Percentiles rank a stretch among this genome's conserved stretches.
These are phyloP conservation scores for Dipodascopsis tothii DNA, from an alignment of 805 yeast species.

Conservation along the genomic window DNA sequence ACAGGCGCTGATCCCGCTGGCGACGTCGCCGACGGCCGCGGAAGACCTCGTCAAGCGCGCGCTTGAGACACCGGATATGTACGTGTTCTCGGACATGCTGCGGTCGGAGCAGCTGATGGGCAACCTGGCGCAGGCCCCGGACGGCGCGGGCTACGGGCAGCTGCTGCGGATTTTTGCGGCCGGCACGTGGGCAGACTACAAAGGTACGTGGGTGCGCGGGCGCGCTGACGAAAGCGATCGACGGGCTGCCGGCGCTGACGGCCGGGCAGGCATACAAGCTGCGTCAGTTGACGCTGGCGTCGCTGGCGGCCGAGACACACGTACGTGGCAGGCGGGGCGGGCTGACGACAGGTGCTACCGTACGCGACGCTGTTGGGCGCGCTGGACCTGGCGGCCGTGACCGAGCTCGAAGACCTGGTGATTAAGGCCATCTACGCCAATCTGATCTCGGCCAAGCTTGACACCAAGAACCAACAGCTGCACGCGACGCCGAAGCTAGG, in stretches of 20 bases:
- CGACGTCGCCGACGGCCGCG: slow-evolving; percentile 14
- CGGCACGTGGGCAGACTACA: slow-evolving; percentile 21
- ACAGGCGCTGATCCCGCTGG: slow-evolving; percentile 13
- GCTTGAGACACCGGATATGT: slow-evolving; percentile 10
- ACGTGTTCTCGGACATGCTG: slow-evolving; percentile 6
- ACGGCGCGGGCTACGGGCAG: background rate
- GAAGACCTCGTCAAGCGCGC: slow-evolving; percentile 15
- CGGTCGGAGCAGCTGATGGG: slow-evolving; percentile 1
- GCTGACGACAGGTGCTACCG: background rate
- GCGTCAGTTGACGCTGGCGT: slow-evolving; percentile 16
- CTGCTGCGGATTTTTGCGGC: slow-evolving; percentile 14
- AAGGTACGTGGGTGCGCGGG: background rate
- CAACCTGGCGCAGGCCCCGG: slow-evolving; percentile 3
- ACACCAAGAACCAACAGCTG: slow-evolving; percentile 13
- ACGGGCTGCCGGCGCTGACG: slow-evolving; percentile 4
- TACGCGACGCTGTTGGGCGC: slow-evolving; percentile 7
- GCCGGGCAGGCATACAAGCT: slow-evolving; percentile 13
- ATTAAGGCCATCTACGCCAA: slow-evolving; percentile 14
- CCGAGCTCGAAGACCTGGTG: slow-evolving; percentile 8
- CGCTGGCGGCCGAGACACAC: slow-evolving; percentile 11
- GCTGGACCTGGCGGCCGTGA: slow-evolving; percentile 7
- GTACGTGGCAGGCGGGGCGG: background rate
- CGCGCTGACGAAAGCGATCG: background rate
- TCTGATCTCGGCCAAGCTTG: slow-evolving; percentile 14
- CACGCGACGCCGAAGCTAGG: slow-evolving; percentile 14